Evolutionary conservation across 768 basidiomycete species (phyloP), one percentile per base, ranked within the genome.

Genomic region (Tulasnella sp.): DNA sequence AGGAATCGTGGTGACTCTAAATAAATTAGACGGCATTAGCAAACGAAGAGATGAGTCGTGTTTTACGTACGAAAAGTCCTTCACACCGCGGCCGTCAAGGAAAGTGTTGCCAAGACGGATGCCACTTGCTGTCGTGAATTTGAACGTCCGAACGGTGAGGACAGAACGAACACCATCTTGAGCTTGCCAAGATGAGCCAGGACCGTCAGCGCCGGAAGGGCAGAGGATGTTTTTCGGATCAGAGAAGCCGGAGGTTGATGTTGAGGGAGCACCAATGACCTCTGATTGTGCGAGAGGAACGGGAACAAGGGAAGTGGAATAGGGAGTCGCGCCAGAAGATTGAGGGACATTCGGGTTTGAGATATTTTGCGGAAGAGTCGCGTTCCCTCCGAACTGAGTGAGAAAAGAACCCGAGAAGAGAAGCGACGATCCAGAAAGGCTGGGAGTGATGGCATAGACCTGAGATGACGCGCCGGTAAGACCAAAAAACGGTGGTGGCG

Each of bases 51-150:
- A 27, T 37, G 7, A 59, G 6, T 5, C 46, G 41, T 36, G 29
- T 65, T 3, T 19, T 4, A 65, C 80, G 53, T 68, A 93, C 93
- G 78, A 84, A 70, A 99, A 99, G 4, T 74, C 77, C n/a, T 80
- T 86, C 1, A 94, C 94, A 39, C 91, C 85, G 63, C 86, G 82
- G 51, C 82, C 78, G 49, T 74, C 69, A 61, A 82, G 75, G 69
- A 94, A 88, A 6, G 91, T 93, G 70, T 99, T 98, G 25, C 91
- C 93, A 27, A 99, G 72, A 42, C 96, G 81, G 46, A 97, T 67
- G 4, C 94, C 96, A 57, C 75, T 81, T 2, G 81, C 85, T 48
- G 77, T 80, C 57, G 87, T 77, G 65, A 75, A 84, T 25, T 80
- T 72, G 66, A 84, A 87, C n/a, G 82, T 77, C 58, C 84, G 75